Evolutionary conservation across 1,284 basidiomycete genomes (phyloP).

Genomic region (Ceratobasidium sp.): DNA sequence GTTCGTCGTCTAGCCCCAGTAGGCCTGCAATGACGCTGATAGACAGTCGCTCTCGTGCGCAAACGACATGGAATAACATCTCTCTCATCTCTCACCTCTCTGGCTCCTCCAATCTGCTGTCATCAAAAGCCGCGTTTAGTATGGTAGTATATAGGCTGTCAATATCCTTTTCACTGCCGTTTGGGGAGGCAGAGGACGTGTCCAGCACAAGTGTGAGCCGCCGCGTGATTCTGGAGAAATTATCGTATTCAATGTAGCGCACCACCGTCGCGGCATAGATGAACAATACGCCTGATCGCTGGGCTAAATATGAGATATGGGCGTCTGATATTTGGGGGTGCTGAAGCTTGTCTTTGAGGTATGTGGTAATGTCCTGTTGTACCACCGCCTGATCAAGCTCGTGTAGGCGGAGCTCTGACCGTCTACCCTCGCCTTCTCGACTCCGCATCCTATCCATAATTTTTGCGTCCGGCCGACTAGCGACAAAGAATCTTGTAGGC

Average conservation of each 20-base stretch:
- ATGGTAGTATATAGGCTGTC: conserved; percentile 4
- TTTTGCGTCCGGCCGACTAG: conserved; percentile 21
- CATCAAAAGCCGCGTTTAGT: background rate
- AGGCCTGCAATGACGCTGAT: background rate
- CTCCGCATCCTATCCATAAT: background rate
- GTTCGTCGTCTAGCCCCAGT: background rate
- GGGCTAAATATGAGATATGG: background rate
- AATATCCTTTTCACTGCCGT: background rate
- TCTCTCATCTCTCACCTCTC: background rate
- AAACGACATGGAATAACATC: background rate
- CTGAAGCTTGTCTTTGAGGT: background rate
- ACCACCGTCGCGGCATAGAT: conserved; percentile 29
- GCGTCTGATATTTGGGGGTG: background rate
- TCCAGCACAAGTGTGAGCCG: background rate
- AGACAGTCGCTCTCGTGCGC: conserved; percentile 8
- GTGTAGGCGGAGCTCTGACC: background rate
- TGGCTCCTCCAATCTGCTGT: background rate
- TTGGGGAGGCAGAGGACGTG: background rate
- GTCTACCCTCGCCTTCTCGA: background rate
- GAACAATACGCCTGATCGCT: conserved; percentile 14
- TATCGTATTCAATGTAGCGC: conserved; percentile 2
- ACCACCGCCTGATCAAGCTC: background rate
- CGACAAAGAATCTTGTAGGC: background rate
- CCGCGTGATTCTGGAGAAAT: background rate
- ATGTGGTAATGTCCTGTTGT: background rate